These are phyloP conservation scores for Salinomyces thailandicus DNA, from an alignment of 2,329 filamentous ascomycete genomes.

Conservation along the genomic window DNA sequence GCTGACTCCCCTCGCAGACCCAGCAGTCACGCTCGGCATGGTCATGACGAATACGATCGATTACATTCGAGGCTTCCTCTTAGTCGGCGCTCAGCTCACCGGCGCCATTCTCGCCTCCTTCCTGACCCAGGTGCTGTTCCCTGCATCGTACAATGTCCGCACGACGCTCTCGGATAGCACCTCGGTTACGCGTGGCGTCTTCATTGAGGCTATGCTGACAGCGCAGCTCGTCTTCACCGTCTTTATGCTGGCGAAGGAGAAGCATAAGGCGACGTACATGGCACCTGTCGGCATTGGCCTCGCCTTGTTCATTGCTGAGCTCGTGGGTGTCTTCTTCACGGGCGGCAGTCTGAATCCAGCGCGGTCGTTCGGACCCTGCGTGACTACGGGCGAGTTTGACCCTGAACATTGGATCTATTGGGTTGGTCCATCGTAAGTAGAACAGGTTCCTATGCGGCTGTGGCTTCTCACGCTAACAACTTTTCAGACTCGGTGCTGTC, in stretches of 20 bases:
- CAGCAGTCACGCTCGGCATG: slow-evolving; percentile 42
- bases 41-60: slow-evolving; percentile 48
- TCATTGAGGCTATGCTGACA: slow-evolving; percentile 58
- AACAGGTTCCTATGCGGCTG: too few species aligned
- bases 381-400: slow-evolving; percentile 19
- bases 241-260: slow-evolving; percentile 57
- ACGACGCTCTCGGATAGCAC: slow-evolving; percentile 47
- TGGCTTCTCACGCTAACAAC: too few species aligned
- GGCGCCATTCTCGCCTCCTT: slow-evolving; percentile 50
- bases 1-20: slow-evolving; percentile 6
- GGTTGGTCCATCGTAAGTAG: slow-evolving; percentile 10
- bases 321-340: slow-evolving; percentile 36
- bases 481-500: slow-evolving; percentile 4
- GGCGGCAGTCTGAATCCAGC: slow-evolving; percentile 33
- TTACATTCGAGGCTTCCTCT: slow-evolving; percentile 41
- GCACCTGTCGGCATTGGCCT: slow-evolving; percentile 64
- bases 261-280: slow-evolving; percentile 61
- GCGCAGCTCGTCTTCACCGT: slow-evolving; percentile 53
- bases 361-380: slow-evolving; percentile 24
- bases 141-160: slow-evolving; percentile 44
- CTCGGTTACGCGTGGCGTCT: slow-evolving; percentile 48
- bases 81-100: slow-evolving; percentile 48
- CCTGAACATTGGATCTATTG: slow-evolving; percentile 24
- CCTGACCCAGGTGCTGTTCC: slow-evolving; percentile 48
- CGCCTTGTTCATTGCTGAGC: slow-evolving; percentile 53